Evolutionary conservation across 768 basidiomycete genomes (phyloP).

Genomic region (Pleurotus giganteus): DNA sequence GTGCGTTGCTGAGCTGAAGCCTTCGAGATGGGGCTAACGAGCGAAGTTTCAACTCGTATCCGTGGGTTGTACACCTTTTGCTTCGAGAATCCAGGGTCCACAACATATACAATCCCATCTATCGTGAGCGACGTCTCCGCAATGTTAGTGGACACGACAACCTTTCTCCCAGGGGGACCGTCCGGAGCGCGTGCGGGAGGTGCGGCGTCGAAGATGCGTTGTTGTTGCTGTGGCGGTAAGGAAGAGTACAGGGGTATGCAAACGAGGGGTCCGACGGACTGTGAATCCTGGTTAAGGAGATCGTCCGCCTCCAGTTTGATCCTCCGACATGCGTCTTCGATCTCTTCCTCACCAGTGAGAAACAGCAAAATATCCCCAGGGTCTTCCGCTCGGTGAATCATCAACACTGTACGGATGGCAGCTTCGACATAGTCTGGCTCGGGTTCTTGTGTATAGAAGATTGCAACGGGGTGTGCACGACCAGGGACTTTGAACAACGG

Average conservation of each 20-base stretch:
- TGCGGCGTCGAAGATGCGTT: constrained; percentile 92
- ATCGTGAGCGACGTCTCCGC: constrained; percentile 98
- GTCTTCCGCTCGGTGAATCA: constrained; percentile 96
- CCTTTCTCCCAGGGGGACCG: constrained; percentile 87
- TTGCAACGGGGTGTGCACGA: constrained; percentile 93
- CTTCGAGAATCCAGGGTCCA: constrained; percentile 96
- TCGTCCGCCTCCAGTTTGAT: constrained; percentile 91
- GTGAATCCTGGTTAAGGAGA: constrained; percentile 64
- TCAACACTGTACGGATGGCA: constrained; percentile 91
- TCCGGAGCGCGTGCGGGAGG: constrained; percentile 58
- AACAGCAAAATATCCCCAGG: constrained; percentile 92
- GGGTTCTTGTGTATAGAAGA: constrained; percentile 90
- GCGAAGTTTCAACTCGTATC: constrained; percentile 90
- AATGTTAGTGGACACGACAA: constrained; percentile 95
- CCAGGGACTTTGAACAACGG: constrained; percentile 92
- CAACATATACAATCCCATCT: constrained; percentile 99
- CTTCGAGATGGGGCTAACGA: constrained; percentile 95
- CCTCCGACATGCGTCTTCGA: constrained; percentile 93
- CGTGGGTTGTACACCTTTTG: constrained; percentile 98
- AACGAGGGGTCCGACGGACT: constrained; percentile 78
- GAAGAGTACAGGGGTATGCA: constrained; percentile 96
- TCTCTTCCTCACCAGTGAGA: constrained; percentile 98
- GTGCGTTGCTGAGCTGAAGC: constrained; percentile 95
- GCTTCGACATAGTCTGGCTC: constrained; percentile 97
- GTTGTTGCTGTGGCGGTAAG: constrained; percentile 91